Evolutionary conservation across 2,329 filamentous ascomycete species (phyloP).

Genomic region (Aspergillus glaucus): DNA sequence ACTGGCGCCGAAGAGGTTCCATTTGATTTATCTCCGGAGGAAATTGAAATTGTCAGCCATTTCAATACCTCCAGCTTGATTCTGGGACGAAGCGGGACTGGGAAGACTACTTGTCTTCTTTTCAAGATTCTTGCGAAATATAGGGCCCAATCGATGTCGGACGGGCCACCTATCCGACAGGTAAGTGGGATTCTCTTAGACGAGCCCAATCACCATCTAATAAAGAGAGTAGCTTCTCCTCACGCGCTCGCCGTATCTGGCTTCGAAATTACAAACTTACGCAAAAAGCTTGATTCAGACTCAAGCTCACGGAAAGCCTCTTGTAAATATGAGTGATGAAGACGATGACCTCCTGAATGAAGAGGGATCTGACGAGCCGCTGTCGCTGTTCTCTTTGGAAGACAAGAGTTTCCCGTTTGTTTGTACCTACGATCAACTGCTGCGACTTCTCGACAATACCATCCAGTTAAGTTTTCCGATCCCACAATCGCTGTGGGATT

Average conservation of each 20-base stretch:
- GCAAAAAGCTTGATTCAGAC: constrained; percentile 19
- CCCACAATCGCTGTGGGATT: too few relatives aligned
- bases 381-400: too few relatives aligned
- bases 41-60: constrained; percentile 20
- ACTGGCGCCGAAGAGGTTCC: constrained; percentile 21
- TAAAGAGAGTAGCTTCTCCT: constrained; percentile 18
- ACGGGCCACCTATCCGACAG: constrained; percentile 11
- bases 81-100: constrained; percentile 26
- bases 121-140: constrained; percentile 25
- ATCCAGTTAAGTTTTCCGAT: too few relatives aligned
- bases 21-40: constrained; percentile 25
- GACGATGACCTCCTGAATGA: too few relatives aligned
- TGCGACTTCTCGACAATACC: too few relatives aligned
- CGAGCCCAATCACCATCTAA: not conserved
- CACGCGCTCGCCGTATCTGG: constrained; percentile 22
- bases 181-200: constrained; percentile 2
- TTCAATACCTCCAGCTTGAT: constrained; percentile 20
- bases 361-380: too few relatives aligned
- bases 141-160: constrained; percentile 5
- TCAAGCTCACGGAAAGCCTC: constrained; percentile 13
- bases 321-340: too few relatives aligned
- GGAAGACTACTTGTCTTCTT: constrained; percentile 27
- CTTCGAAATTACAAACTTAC: constrained; percentile 20
- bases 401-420: too few relatives aligned
- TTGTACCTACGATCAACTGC: too few relatives aligned